Evolutionary conservation across 106 monocot species (phyloP).

Genomic region (Dendrobium huoshanense): DNA sequence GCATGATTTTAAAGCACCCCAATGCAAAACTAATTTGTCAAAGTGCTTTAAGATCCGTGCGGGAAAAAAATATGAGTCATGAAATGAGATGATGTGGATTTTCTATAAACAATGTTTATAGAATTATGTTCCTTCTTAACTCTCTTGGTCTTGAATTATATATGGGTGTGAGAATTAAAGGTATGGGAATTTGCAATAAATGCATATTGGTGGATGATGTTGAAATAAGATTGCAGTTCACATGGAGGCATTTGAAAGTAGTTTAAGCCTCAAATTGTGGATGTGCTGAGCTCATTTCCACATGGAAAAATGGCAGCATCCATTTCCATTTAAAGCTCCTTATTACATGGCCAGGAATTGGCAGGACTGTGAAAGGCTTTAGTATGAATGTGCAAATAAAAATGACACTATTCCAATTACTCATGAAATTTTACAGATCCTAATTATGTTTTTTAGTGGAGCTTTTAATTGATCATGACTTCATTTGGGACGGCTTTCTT

Average conservation of each 20-base stretch:
- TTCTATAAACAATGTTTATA: background rate
- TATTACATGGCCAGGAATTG: background rate
- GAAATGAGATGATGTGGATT: background rate
- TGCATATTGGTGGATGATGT: background rate
- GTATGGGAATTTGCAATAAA: background rate
- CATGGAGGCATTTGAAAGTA: conserved; percentile 4
- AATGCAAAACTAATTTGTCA: too few relatives aligned
- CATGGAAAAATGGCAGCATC: background rate
- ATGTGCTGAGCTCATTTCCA: conserved; percentile 4
- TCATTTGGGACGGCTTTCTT: too few relatives aligned
- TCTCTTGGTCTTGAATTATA: background rate
- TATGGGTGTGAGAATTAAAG: background rate
- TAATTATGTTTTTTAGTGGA: background rate
- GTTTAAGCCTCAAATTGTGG: background rate
- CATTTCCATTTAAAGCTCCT: background rate
- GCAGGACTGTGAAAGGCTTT: background rate
- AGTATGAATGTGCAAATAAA: background rate
- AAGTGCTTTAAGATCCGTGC: too few relatives aligned
- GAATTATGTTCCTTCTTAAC: background rate
- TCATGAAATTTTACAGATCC: background rate
- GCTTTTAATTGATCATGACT: background rate
- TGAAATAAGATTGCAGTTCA: background rate
- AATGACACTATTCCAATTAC: background rate
- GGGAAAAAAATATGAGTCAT: too few relatives aligned
- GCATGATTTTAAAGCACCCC: background rate